Evolutionary conservation across 257 asterid species (phyloP).

Genomic region (Parsonsia alboflavescens): DNA sequence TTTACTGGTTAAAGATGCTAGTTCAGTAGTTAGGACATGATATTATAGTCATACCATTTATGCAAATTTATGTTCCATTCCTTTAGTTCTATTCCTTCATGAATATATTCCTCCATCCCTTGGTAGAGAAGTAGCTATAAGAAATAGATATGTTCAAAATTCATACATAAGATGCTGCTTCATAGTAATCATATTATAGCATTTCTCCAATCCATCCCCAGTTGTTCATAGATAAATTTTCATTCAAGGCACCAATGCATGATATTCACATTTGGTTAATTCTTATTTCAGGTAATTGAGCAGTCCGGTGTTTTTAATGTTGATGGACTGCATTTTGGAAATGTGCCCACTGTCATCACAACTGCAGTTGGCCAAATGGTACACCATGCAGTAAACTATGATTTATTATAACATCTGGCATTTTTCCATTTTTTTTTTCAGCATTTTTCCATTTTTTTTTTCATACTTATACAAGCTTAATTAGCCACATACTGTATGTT

Average conservation of each 20-base stretch:
- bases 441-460: no score
- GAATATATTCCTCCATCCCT: neutral
- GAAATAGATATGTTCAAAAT: neutral
- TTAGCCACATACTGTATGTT: neutral
- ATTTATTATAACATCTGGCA: neutral
- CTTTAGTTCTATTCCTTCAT: neutral
- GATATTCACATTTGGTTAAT: slow-evolving; percentile 1
- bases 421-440: neutral
- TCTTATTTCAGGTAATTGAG: slow-evolving; percentile 57
- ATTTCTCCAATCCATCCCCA: neutral
- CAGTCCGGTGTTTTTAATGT: slow-evolving; percentile 66
- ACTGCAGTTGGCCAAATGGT: slow-evolving; percentile 95
- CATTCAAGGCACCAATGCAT: neutral
- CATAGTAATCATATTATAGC: neutral
- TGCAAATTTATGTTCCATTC: neutral
- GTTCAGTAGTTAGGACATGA: neutral
- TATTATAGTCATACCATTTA: neutral
- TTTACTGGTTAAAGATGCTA: neutral
- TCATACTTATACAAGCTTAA: neutral
- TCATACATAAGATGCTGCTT: neutral
- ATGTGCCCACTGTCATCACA: slow-evolving; percentile 53
- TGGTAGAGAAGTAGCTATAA: neutral
- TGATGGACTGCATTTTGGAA: slow-evolving; percentile 45
- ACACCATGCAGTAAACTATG: neutral
- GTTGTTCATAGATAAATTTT: neutral